Base-by-base conservation (phyloP, 495 filamentous ascomycete genomes). In the Penicillium turbatum region DNA sequence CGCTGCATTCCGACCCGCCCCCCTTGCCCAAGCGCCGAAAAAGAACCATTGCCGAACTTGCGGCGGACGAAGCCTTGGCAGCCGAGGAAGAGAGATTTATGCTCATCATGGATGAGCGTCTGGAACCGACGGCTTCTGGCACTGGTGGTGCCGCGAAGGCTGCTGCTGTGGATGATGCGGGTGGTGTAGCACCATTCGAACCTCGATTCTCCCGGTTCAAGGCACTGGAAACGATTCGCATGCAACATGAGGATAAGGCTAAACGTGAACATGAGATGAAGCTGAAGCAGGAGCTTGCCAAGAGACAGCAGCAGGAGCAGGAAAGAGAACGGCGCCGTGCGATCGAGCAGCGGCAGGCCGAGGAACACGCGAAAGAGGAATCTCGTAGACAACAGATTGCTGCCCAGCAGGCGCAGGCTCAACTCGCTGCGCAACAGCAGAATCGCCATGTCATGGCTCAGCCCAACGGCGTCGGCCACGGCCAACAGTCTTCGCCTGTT, bases 191-290 rank as follows among this genome's bases (percentile, higher is more conserved):
- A 7, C 70, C 84, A 17, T 96, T 92, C 61, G 87, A 95, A 60
- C 89, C 90, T 39, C 80, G 85, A 5, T 97, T 97, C 66, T 90
- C 92, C 48, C 79, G 86, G 11, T 97, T 95, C 74, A 96, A 97
- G 72, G 79, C 87, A 1, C 79, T 99, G 21, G 89, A 88, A 34
- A 86, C 87, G 34, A 96, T 99, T 61, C 88, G 86, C 58, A 77
- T 80, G 54, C 81, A 86, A 48, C 86, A 88, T 43, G 84, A 85
- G 51, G 90, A 95, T 62, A 84, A 81, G 60, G 71, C 70, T 17
- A 76, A 75, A 53, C 82, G 80, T 31, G 85, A 85, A 41, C 73
- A 77, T 13, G 85, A 88, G 52, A 79, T 82, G 42, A 87, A 89
- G 67, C 76, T 82, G 47, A 76, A 85, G 26, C 69, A 76, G 24